Base-by-base conservation (phyloP, 352 stramenopile species). In the Plasmopara muralis region DNA sequence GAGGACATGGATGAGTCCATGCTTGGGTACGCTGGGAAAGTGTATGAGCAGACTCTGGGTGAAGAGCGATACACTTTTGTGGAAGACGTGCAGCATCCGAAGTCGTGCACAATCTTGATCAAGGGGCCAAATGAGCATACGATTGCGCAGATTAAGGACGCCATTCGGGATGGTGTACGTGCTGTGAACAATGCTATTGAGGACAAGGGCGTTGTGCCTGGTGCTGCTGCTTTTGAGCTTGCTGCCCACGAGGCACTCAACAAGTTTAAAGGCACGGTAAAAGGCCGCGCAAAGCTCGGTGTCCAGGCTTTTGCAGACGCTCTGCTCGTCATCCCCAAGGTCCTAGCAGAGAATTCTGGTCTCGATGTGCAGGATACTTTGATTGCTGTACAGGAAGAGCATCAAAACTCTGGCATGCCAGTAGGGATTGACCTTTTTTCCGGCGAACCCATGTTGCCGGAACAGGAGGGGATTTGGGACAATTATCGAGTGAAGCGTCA, bases 61-160 rank as follows among this genome's bases (percentile, higher is more conserved):
- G 97, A 99, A 61, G 97, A 99, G 63, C 98, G 98, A 63, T 99
- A 98, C 78, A 99, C 96, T 47, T 99, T 99, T 69, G 95, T 99
- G 9, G 97, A 99, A 69, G 97, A 99, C 70, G 97, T 98, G 52
- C 66, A 85, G 60, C 87, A 97, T 68, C 90, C 96, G 33, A 95
- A 97, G 68, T 98, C 86, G 46, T 99, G 96, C 81, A 98, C 97
- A 31, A 90, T 99, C 47, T 74, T 99, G 43, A 90, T 99, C 62
- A 98, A 99, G 76, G 97, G 97, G 18, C 96, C 96, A 37, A 99
- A 99, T 75, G 84, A 95, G 63, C 95, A 99, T 76, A 98, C 95
- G 35, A 98, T 99, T 64, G 91, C 90, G 50, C 96, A 99, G 78
- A 98, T 99, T 56, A 99, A 99, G 79, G 97, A 99, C 78, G 97